Base-by-base conservation (phyloP, 306 rosid species). In the Coriaria nepalensis region DNA sequence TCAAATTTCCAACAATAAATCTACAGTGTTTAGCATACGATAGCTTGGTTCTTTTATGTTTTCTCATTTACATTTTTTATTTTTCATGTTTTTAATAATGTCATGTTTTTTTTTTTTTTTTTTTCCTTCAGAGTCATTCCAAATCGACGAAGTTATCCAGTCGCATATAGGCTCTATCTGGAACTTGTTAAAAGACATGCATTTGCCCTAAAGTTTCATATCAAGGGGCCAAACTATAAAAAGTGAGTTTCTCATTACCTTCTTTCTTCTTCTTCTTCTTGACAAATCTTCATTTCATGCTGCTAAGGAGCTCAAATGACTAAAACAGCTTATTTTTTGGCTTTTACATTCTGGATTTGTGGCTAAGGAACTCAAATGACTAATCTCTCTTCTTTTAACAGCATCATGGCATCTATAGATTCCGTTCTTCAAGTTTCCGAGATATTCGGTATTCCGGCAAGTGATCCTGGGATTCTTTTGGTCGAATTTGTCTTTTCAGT, bases 321-420 rank as follows among this genome's bases (percentile, higher is more conserved):
- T n/a, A n/a, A n/a, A n/a, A n/a, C n/a, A n/a, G n/a, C n/a, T n/a
- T n/a, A n/a, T n/a, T n/a, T n/a, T n/a, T n/a, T n/a, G n/a, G n/a
- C 4, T 53, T 54, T 44, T 55, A n/a, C n/a, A 13, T 44, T 55
- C 60, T 13, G n/a, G n/a, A n/a, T n/a, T n/a, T n/a, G n/a, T n/a
- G n/a, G n/a, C n/a, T n/a, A 40, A 15, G 48, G 56, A 42, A 57
- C 47, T 54, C 35, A 61, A 73, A 65, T 66, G 59, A 65, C 55
- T 56, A 56, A 42, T 43, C 54, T 67, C 43, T 68, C 20, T 75
- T 45, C 37, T 52, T 57, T 55, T 45, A 55, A 43, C 87, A 90
- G 98, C 78, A 68, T 75, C 72, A 90, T 82, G 95, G 68, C 78
- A 73, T 68, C 94, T 2, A 52, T 85, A 45, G 95, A 85, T 61